A percentile compares a stretch with the other conserved stretches of the same genome.
Evolutionary conservation across 345 rosid species (phyloP).

Genomic region (Moricandia arvensis): DNA sequence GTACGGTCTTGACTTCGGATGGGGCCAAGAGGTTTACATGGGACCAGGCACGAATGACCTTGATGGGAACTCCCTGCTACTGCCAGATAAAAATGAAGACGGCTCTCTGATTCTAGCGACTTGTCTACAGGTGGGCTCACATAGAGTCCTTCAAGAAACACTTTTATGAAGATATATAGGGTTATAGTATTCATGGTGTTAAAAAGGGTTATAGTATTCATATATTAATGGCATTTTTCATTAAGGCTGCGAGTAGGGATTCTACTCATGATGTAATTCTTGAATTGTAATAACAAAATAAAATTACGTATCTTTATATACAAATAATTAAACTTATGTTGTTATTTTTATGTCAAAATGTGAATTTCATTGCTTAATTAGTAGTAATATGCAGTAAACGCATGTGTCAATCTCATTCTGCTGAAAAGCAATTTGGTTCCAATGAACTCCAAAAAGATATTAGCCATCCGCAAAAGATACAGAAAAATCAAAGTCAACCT

Average conservation of each 20-base stretch:
- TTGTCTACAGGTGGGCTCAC: conserved; percentile 32
- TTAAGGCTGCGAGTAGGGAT: conserved; percentile 10
- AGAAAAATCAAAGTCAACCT: no score
- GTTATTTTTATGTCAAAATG: not conserved
- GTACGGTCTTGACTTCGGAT: conserved; percentile 56
- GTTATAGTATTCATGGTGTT: not conserved
- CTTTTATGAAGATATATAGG: conserved; percentile 37
- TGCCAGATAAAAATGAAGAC: conserved; percentile 35
- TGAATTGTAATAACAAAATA: conserved; percentile 9
- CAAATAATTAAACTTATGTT: not conserved
- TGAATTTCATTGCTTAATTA: not conserved
- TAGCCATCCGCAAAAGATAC: no score
- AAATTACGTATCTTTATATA: not conserved
- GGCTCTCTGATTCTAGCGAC: conserved; percentile 33
- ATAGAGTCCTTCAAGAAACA: conserved; percentile 38
- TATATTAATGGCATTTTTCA: conserved; percentile 12
- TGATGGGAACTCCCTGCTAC: conserved; percentile 48
- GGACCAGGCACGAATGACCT: conserved; percentile 55
- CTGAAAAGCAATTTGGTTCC: not conserved
- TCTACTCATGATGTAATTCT: conserved; percentile 1
- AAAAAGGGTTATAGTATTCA: not conserved
- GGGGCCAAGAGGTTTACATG: conserved; percentile 57
- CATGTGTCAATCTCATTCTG: not conserved
- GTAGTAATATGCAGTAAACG: not conserved
- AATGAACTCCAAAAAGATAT: not conserved